Conservation (phyloP, 2,329 filamentous ascomycete genomes). For the Aspergillus sp. region DNA sequence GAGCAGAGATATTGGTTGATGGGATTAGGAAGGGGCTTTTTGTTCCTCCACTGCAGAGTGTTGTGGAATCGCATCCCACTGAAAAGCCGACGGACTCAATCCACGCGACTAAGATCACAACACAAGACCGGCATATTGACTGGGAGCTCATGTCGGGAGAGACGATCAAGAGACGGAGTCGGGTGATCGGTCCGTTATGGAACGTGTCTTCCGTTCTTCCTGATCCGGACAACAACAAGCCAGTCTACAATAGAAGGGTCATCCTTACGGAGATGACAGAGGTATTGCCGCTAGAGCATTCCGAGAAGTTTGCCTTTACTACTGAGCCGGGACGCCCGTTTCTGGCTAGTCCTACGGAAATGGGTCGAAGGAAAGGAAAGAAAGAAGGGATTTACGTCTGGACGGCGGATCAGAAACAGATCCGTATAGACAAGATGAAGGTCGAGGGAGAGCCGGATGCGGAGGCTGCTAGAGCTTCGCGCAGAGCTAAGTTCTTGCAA, state of each 20-base stretch:
- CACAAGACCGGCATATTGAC: slow-evolving; percentile 55
- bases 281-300: slow-evolving; percentile 18
- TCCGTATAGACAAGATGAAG: slow-evolving; percentile 33
- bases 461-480: slow-evolving; percentile 29
- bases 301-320: slow-evolving; percentile 13
- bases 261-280: slow-evolving; percentile 32
- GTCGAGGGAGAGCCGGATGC: slow-evolving; percentile 31
- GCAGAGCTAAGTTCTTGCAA: slow-evolving; percentile 33
- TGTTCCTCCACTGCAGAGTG: slow-evolving; percentile 48
- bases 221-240: slow-evolving; percentile 10
- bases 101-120: slow-evolving; percentile 66
- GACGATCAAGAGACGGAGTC: slow-evolving; percentile 48
- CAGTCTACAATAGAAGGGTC: slow-evolving; percentile 25
- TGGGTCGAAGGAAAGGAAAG: slow-evolving; percentile 13
- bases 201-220: slow-evolving; percentile 31
- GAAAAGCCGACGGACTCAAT: slow-evolving; percentile 14
- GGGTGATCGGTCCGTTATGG: slow-evolving; percentile 62
- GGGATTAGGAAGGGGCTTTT: slow-evolving; percentile 58
- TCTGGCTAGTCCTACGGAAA: slow-evolving; percentile 18
- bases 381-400: slow-evolving; percentile 28
- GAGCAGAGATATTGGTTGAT: slow-evolving; percentile 61
- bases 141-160: slow-evolving; percentile 46
- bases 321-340: slow-evolving; percentile 32
- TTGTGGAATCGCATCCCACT: background rate
- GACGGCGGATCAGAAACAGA: slow-evolving; percentile 27